phyloP scores from a whole-genome alignment of 2,329 filamentous ascomycete genomes.

The Bipolaris victoriae region DNA sequence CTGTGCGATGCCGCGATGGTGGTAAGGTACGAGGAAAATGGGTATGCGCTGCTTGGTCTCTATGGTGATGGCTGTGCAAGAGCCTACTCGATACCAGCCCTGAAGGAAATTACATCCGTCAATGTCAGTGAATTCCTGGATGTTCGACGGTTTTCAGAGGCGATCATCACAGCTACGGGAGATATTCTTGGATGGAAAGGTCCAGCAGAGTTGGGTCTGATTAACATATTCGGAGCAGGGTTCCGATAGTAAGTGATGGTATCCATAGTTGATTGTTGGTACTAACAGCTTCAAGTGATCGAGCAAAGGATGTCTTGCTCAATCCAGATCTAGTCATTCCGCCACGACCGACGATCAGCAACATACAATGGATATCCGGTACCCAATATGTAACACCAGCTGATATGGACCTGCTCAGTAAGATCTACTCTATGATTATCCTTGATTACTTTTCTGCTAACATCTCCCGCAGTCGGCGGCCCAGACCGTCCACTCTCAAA shows the following conservation, averaged over 20 bases:
- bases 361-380: constrained; percentile 94
- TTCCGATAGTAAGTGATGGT: constrained; percentile 61
- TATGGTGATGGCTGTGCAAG: constrained; percentile 83
- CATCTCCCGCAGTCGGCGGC: constrained; percentile 68
- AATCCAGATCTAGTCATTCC: constrained; percentile 78
- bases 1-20: constrained; percentile 83
- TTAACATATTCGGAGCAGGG: constrained; percentile 85
- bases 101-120: constrained; percentile 80
- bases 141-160: constrained; percentile 70
- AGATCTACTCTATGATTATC: constrained; percentile 14
- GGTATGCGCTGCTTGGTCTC: constrained; percentile 79
- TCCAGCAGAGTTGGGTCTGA: constrained; percentile 80
- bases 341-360: constrained; percentile 88
- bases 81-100: constrained; percentile 82
- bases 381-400: constrained; percentile 87
- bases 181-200: constrained; percentile 88
- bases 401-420: constrained; percentile 84
- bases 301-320: constrained; percentile 72
- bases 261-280: neutral
- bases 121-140: constrained; percentile 73
- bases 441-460: constrained; percentile 3
- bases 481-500: constrained; percentile 87
- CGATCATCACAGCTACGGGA: constrained; percentile 76
- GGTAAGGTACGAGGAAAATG: constrained; percentile 74
- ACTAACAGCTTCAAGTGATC: constrained; percentile 45